Evolutionary conservation across 2,329 filamentous ascomycete species (phyloP), one percentile per base, ranked within the genome.

Genomic region (Pezicula neosporulosa): DNA sequence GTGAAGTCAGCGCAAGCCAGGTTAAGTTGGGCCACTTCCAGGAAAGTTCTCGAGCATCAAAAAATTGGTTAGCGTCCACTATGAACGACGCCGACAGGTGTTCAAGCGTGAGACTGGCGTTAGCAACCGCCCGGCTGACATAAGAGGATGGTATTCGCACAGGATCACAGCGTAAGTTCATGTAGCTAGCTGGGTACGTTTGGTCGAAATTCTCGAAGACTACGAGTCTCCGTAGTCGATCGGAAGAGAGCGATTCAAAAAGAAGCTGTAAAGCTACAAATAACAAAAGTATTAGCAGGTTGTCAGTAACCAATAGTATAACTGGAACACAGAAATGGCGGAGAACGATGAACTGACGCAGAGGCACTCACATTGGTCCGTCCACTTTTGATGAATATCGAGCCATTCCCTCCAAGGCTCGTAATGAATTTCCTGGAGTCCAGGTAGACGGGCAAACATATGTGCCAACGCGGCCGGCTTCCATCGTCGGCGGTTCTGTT

Each of bases 391-490:
- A 8, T 60, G 50, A 8, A 0, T 36, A 49, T 3, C 12, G 13
- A n/a, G 7, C 59, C 57, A 68, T 56, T 70, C 66, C 54, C 65
- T 68, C 68, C 70, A 72, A 47, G 68, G 70, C 56, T 72, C 68
- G 56, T 69, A 71, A 48, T 63, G 63, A 56, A 73, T 55, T 54
- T 73, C 66, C 56, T 66, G 61, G 47, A 73, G 51, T 49, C 61
- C 64, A 13, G 69, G 66, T 52, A 71, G 62, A 43, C 63, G 64
- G 10, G 64, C 54, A 51, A 72, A 57, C 59, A 72, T 69, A 13
- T 66, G 56, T 28, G 58, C 56, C 24, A 72, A 59, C 30, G 63
- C 56, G 19, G 46, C 19, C 35, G 63, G 64, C 47, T 64, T 66
- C 66, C 67, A 71, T 61, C 64, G 59, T 54, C 67, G 63, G 51